Evolutionary conservation across 371 early-diverging fungal species (phyloP).

Genomic region (Mucor indicus): DNA sequence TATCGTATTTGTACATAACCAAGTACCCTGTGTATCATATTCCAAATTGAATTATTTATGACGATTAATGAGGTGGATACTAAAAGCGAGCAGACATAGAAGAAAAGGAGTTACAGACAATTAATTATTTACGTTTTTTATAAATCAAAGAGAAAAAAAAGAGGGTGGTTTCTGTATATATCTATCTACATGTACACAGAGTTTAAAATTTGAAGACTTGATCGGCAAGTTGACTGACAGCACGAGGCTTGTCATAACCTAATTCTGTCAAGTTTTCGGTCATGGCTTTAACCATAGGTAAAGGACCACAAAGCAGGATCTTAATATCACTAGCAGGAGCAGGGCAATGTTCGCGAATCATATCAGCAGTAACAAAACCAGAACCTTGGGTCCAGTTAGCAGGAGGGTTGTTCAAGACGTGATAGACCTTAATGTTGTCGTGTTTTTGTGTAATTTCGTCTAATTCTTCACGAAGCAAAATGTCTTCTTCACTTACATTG

Average conservation of each 20-base stretch:
- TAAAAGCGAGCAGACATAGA: not conserved
- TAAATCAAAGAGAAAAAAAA: not conserved
- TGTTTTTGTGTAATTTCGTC: slow-evolving; percentile 74
- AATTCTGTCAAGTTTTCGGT: slow-evolving; percentile 59
- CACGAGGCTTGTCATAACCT: slow-evolving; percentile 74
- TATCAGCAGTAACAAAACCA: slow-evolving; percentile 84
- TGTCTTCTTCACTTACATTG: slow-evolving; percentile 89
- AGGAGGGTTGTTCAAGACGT: slow-evolving; percentile 85
- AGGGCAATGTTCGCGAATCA: slow-evolving; percentile 77
- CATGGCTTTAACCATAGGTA: slow-evolving; percentile 93
- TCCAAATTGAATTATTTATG: no score
- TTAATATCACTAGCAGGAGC: slow-evolving; percentile 78
- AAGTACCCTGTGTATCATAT: no score
- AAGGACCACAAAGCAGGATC: slow-evolving; percentile 93
- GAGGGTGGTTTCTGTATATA: no score
- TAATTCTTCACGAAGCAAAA: slow-evolving; percentile 82
- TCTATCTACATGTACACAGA: not conserved
- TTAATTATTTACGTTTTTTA: not conserved
- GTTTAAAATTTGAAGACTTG: slow-evolving; percentile 38
- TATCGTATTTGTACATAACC: no score
- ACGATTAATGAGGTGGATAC: not conserved
- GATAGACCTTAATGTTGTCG: slow-evolving; percentile 79
- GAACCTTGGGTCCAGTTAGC: slow-evolving; percentile 80
- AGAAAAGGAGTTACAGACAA: not conserved
- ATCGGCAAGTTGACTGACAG: slow-evolving; percentile 82